Evolutionary conservation across 495 filamentous ascomycete genomes (phyloP).

Genomic region (Echria macrotheca): DNA sequence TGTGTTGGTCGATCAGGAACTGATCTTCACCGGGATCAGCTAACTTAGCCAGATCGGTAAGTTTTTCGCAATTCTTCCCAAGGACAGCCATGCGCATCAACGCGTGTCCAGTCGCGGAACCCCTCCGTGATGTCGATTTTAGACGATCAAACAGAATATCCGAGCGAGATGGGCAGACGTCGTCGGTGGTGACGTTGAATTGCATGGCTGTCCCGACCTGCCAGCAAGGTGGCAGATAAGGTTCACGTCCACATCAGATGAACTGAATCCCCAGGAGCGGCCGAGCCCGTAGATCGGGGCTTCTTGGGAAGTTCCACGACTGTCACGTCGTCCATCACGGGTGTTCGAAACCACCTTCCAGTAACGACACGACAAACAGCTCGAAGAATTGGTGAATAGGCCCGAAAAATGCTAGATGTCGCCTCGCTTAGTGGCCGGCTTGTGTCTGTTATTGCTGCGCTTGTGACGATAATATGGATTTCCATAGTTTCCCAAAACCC

Average conservation of each 20-base stretch:
- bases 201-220: neutral
- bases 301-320: neutral
- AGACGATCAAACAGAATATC: constrained; percentile 11
- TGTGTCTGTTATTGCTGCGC: too few relatives aligned
- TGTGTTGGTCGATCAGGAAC: constrained; percentile 9
- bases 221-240: neutral
- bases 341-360: too few relatives aligned
- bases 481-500: too few relatives aligned
- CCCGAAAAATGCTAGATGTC: too few relatives aligned
- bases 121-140: constrained; percentile 2
- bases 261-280: neutral
- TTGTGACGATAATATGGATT: too few relatives aligned
- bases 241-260: constrained; percentile 7
- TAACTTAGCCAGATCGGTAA: too few relatives aligned
- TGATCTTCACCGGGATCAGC: constrained; percentile 9
- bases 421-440: too few relatives aligned
- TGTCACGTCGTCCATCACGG: too few relatives aligned
- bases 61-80: constrained; percentile 1
- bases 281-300: neutral
- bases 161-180: constrained; percentile 5
- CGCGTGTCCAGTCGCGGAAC: neutral
- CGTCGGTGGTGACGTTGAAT: neutral
- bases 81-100: constrained; percentile 10
- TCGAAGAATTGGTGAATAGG: too few relatives aligned
- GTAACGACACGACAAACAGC: too few relatives aligned